Evolutionary conservation across 306 rosid species (phyloP), one percentile per base, ranked within the genome.

Genomic region (Corylus americana): DNA sequence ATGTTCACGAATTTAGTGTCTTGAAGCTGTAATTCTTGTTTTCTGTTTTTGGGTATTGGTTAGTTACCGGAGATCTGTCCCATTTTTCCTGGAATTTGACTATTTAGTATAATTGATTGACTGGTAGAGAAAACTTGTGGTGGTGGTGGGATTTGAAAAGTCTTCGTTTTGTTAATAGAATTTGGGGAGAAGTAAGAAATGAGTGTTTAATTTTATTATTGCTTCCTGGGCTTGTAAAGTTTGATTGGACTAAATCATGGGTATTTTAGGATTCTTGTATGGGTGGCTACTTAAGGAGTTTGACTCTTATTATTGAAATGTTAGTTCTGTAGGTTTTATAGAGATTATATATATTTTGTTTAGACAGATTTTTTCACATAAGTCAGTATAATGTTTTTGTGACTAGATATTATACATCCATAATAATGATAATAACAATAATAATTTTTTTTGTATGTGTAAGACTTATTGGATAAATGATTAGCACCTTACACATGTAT

Each of bases 11-110:
- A 74, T 71, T 76, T 80, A 5, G 47, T 48, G 48, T 80, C 69
- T 77, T 37, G 42, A 7, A 22, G 8, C 42, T 82, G 7, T 70
- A 70, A 66, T 80, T 29, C 31, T 42, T 29, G 79, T 74, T 75
- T 75, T 55, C 79, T 35, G 25, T 53, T 51, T 11, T 31, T 87
- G 81, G 78, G 79, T 70, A 31, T 55, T 80, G 51, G 47, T 53
- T 27, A 39, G 3, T 39, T 71, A 11, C 44, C 22, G 2, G 17
- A 27, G 31, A 50, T 62, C 37, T 45, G 44, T 44, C 27, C 54
- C 17, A 11, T 25, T 4, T 11, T 71, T 42, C 1, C 2, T 12
- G 55, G 50, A 66, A 14, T 78, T 64, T 35, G 9, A 25, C 48
- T 50, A 20, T 37, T 53, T 11, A 0, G 8, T 27, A 47, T 45